Evolutionary conservation across 306 rosid genomes (phyloP).

Genomic region (Vigna angularis): DNA sequence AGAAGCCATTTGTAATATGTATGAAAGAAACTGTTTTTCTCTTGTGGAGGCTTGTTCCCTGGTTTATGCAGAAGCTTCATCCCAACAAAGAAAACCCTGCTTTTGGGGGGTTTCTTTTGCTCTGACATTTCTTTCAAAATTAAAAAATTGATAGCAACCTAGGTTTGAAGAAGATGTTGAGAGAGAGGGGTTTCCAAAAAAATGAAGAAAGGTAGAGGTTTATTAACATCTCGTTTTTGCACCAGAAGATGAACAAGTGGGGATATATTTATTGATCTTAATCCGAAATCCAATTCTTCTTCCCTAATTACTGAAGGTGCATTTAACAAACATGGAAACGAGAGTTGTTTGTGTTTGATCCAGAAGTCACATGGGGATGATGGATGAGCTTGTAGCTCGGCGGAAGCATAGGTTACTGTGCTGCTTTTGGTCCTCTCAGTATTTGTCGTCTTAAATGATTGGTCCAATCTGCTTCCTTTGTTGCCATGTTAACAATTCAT

Average conservation of each 20-base stretch:
- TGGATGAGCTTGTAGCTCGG: conserved; percentile 51
- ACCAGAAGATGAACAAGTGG: not conserved
- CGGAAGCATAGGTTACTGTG: not conserved
- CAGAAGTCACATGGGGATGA: conserved; percentile 39
- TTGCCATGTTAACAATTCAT: not conserved
- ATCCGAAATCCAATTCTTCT: not conserved
- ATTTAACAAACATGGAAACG: not conserved
- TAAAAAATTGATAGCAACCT: not conserved
- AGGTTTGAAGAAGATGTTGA: conserved; percentile 46
- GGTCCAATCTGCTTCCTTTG: not conserved
- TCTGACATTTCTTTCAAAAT: conserved; percentile 60
- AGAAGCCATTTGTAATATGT: conserved; percentile 78
- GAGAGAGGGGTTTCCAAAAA: conserved; percentile 58
- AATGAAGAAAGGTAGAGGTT: not conserved
- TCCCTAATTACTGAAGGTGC: not conserved
- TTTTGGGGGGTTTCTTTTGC: conserved; percentile 51
- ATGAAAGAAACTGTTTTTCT: conserved; percentile 54
- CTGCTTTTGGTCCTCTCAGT: conserved; percentile 28
- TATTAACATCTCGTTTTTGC: conserved; percentile 52
- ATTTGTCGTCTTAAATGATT: conserved; percentile 43
- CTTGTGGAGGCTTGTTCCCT: conserved; percentile 57
- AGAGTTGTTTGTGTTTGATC: not conserved
- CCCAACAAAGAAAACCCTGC: conserved; percentile 70
- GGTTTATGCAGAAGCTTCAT: conserved; percentile 82
- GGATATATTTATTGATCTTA: not conserved